phyloP scores from a whole-genome alignment of 495 filamentous ascomycete species.

The Hyaloscypha bicolor region DNA sequence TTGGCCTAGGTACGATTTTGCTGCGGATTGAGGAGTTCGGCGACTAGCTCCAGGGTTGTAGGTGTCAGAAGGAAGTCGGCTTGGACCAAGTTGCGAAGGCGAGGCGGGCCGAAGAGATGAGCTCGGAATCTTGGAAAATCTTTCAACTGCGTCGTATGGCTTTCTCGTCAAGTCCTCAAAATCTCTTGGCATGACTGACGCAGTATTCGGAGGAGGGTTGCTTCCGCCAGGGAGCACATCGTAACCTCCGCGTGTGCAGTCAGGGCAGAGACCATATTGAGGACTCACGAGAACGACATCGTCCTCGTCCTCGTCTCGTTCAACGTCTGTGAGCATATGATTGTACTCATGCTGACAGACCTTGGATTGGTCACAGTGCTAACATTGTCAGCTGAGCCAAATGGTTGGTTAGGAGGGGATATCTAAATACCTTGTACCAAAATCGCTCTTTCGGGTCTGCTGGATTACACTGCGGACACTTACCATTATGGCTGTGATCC shows the following conservation, averaged over 20 bases:
- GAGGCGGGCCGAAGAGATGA: background rate
- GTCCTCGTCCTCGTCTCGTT: background rate
- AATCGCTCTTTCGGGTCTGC: background rate
- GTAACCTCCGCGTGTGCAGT: background rate
- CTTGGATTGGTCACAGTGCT: constrained; percentile 10
- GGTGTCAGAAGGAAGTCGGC: background rate
- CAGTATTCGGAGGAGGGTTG: background rate
- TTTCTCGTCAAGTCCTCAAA: background rate
- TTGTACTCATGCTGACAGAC: constrained; percentile 11
- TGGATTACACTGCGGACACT: background rate
- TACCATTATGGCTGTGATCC: background rate
- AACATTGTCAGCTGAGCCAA: background rate
- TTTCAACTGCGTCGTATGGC: background rate
- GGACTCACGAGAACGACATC: constrained; percentile 6
- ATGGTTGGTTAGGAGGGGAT: background rate
- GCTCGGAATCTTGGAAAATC: background rate
- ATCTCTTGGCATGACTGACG: background rate
- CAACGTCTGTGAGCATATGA: constrained; percentile 5
- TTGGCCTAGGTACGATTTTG: background rate
- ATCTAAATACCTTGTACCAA: background rate
- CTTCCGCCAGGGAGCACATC: background rate
- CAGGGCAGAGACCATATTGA: constrained; percentile 9
- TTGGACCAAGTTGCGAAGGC: background rate
- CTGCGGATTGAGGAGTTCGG: background rate
- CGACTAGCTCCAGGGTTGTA: background rate